Evolutionary conservation across 306 rosid species (phyloP), one percentile per base, ranked within the genome.

Genomic region (Prunus mume): DNA sequence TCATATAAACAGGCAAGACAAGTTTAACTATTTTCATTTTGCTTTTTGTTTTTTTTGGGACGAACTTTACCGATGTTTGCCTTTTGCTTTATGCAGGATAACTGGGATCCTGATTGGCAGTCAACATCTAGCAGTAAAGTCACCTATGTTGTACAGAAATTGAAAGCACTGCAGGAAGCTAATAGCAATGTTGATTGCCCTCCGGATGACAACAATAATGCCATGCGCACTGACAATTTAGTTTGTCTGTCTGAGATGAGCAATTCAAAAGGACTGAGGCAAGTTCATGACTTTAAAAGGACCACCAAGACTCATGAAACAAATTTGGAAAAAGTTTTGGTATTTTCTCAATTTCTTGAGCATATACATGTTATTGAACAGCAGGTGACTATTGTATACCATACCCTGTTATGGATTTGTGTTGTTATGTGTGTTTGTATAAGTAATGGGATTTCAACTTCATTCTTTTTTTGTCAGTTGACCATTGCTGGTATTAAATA

Each of bases 101-200:
- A 87, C 78, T 95, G 98, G 98, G 92, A 95, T 89, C 97, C 98
- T 65, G 98, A 95, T 88, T 95, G 98, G 98, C 96, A 95, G 73
- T 92, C 97, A 68, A 95, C 98, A 24, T 90, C 97, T 57, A 95
- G 98, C 89, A 95, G 93, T 85, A 95, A 95, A 84, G 97, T 92
- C 49, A 57, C 92, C 50, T 95, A 92, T 85, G 88, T 95, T 8
- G 66, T 90, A 56, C 84, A 80, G 84, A 89, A 85, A 78, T 80
- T 95, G 86, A 90, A 88, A 79, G 87, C 91, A 78, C 80, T 92
- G 84, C 90, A 77, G 73, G 95, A 86, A 84, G 83, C 77, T 69
- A 88, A 85, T 79, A 79, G 76, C 47, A 83, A 78, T 74, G 68
- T 63, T 81, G 60, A 71, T 74, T 71, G 50, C 75, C 45, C 56